A percentile compares a stretch with the other conserved stretches of the same genome.
These are phyloP conservation scores for Penicillium sp. DNA, from an alignment of 2,329 filamentous ascomycete species.

Conservation along the genomic window DNA sequence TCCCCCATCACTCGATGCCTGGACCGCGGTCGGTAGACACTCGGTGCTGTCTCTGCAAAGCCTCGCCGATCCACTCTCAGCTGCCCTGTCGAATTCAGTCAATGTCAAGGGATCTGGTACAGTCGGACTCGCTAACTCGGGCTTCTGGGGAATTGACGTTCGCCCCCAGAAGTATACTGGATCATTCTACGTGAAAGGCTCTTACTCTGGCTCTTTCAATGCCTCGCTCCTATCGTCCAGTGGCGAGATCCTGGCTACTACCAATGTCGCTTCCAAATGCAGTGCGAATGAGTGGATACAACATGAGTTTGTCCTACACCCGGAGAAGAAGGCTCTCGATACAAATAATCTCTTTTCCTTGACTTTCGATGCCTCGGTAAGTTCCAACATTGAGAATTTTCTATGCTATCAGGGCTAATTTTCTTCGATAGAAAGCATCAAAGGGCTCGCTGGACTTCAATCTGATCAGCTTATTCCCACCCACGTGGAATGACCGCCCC, in stretches of 20 bases:
- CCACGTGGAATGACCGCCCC: conserved; percentile 52
- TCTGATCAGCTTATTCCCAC: conserved; percentile 52
- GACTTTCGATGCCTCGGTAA: conserved; percentile 46
- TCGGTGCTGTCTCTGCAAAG: conserved; percentile 36
- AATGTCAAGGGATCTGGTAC: conserved; percentile 42
- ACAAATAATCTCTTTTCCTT: conserved; percentile 52
- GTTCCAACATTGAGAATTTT: not conserved
- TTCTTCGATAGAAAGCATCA: conserved; percentile 28
- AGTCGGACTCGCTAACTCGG: conserved; percentile 49
- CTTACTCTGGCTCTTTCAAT: conserved; percentile 35
- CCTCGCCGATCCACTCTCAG: conserved; percentile 42
- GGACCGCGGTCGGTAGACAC: conserved; percentile 29
- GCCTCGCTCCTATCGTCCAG: conserved; percentile 40
- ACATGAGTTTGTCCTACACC: conserved; percentile 37
- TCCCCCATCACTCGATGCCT: conserved; percentile 33
- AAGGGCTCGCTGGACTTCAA: conserved; percentile 49
- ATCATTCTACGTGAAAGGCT: conserved; percentile 49
- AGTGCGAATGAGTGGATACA: conserved; percentile 39
- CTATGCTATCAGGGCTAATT: not conserved
- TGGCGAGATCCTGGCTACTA: conserved; percentile 36
- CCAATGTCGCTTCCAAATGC: conserved; percentile 34
- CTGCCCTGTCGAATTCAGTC: conserved; percentile 45
- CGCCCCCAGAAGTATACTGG: conserved; percentile 48
- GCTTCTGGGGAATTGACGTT: conserved; percentile 53
- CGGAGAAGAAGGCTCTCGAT: conserved; percentile 23